Percentiles rank a stretch among this genome's conserved stretches.
Conservation (phyloP, 768 basidiomycete species). For the Phylloporus scabripes region DNA sequence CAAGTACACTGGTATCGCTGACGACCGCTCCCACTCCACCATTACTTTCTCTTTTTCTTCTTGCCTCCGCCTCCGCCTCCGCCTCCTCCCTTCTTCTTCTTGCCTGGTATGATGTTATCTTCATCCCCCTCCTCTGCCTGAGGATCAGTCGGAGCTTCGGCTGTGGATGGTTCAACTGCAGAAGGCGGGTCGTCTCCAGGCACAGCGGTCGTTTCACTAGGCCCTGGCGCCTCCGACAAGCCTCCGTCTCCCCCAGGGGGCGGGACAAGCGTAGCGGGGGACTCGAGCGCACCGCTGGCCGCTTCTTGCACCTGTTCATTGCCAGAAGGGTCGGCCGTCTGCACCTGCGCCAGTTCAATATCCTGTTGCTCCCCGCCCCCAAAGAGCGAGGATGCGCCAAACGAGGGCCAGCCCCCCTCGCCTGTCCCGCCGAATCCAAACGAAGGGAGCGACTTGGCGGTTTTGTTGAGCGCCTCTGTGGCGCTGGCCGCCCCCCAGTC, state of each 20-base stretch:
- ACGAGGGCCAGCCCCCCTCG: background rate
- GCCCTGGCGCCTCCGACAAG: background rate
- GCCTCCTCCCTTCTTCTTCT: slow-evolving; percentile 1
- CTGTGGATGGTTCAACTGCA: background rate
- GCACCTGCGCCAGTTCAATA: background rate
- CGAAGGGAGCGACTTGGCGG: background rate
- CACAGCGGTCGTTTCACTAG: background rate
- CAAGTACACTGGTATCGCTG: background rate
- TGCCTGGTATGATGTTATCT: too few relatives aligned
- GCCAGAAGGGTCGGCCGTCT: background rate
- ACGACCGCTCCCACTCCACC: background rate
- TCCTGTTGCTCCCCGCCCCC: background rate
- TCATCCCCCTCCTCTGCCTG: background rate
- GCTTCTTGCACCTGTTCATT: background rate
- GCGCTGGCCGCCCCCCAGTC: background rate
- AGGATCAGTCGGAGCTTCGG: background rate
- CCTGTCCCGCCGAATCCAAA: background rate
- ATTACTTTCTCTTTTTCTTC: slow-evolving; percentile 10
- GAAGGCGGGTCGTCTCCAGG: background rate
- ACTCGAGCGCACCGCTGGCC: background rate
- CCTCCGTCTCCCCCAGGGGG: background rate
- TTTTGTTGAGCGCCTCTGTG: background rate
- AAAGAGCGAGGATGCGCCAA: background rate
- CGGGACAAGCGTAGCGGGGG: background rate
- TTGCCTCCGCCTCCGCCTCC: background rate